Evolutionary conservation across 1,284 basidiomycete genomes (phyloP), one percentile per base, ranked within the genome.

Genomic region (Schizophyllum amplum): DNA sequence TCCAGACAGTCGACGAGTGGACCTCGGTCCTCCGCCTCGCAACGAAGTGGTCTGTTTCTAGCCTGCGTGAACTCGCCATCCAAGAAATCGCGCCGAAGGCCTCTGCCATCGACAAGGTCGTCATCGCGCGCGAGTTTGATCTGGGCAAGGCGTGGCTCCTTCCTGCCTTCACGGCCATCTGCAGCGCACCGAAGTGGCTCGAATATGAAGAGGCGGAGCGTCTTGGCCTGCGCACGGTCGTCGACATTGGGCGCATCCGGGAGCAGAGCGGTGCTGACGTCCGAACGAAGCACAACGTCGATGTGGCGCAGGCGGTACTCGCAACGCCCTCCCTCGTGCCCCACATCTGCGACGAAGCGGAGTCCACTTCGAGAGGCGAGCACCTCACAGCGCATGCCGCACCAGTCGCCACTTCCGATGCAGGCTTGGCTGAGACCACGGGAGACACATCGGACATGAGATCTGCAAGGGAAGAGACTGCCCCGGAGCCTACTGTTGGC

Each of bases 101-200:
- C 1, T 61, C 67, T 11, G 56, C 72, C 20, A 65, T 71, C 26
- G 71, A 76, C 52, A 70, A 67, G 22, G 70, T 75, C 33, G 60
- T 66, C 5, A 61, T 75, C 24, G 71, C 66, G 5, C 66, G 65
- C 17, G 63, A 64, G 21, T 68, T 71, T 56, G 57, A 64, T 4
- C 62, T 75, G 22, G 71, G 67, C 5, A 65, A 65, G 17, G 60
- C 65, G n/a, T 75, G 72, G 74, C 61, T 74, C 2, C 56, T 68
- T 15, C 66, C 70, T 15, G 71, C 71, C 21, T 72, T 69, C 58
- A 65, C 61, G 24, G 69, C 69, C 47, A 63, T 75, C 23, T 72
- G 69, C 60, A 60, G 61, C 27, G 57, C 57, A 17, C 55, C 54
- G 52, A 55, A 60, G 1, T 57, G 58, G 20, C 54, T 62, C 9